Percentiles rank a stretch among this genome's conserved stretches.
These are phyloP conservation scores for Penicillium sp. DNA, from an alignment of 2,329 filamentous ascomycete species.

Conservation along the genomic window DNA sequence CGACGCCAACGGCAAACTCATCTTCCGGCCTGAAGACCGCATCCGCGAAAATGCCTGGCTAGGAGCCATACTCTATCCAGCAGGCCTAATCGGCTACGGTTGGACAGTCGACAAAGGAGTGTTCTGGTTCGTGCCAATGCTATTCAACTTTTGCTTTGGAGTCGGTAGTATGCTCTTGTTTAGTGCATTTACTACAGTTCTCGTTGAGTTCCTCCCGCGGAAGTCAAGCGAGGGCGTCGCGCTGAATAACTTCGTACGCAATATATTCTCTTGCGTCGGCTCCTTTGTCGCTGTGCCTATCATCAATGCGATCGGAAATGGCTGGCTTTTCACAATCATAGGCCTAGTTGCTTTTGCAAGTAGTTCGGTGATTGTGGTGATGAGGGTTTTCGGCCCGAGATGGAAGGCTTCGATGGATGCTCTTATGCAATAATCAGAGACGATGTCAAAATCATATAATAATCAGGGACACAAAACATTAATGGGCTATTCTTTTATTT, in stretches of 20 bases:
- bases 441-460: neutral
- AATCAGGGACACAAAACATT: neutral
- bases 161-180: slow-evolving; percentile 80
- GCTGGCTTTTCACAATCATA: slow-evolving; percentile 74
- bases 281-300: slow-evolving; percentile 72
- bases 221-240: slow-evolving; percentile 74
- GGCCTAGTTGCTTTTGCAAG: slow-evolving; percentile 62
- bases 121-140: slow-evolving; percentile 65
- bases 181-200: slow-evolving; percentile 75
- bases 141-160: slow-evolving; percentile 76
- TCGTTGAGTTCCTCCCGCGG: slow-evolving; percentile 81
- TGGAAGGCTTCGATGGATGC: slow-evolving; percentile 70
- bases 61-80: slow-evolving; percentile 71
- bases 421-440: slow-evolving; percentile 24
- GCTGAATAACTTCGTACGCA: slow-evolving; percentile 80
- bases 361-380: slow-evolving; percentile 64
- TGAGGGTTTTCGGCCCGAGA: slow-evolving; percentile 63
- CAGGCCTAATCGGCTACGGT: slow-evolving; percentile 74
- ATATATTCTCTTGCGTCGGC: slow-evolving; percentile 76
- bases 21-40: slow-evolving; percentile 77
- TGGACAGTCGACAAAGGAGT: slow-evolving; percentile 71
- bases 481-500: neutral
- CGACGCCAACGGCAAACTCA: slow-evolving; percentile 67
- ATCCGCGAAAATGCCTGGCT: slow-evolving; percentile 84
- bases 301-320: slow-evolving; percentile 72